Conservation (phyloP, 2,329 filamentous ascomycete species). For the Arthroderma uncinatum region DNA sequence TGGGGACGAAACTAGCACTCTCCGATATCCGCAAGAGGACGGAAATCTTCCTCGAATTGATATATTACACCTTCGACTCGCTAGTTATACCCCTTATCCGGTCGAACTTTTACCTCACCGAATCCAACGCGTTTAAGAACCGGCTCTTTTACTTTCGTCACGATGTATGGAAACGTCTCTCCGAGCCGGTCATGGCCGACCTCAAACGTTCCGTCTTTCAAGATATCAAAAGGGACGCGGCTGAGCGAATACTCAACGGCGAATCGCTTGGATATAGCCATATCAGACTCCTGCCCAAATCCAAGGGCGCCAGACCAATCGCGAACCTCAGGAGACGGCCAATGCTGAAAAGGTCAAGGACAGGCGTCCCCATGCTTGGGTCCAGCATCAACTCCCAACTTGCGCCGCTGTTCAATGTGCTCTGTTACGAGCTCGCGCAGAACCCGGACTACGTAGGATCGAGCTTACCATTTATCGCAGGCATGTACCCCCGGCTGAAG, state of each 20-base stretch:
- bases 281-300: conserved; percentile 73
- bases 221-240: conserved; percentile 52
- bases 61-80: conserved; percentile 91
- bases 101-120: conserved; percentile 87
- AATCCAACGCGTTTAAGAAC: conserved; percentile 69
- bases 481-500: conserved; percentile 65
- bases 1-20: conserved; percentile 48
- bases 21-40: conserved; percentile 64
- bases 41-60: conserved; percentile 70
- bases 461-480: conserved; percentile 67
- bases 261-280: conserved; percentile 64
- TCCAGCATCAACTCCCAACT: conserved; percentile 60
- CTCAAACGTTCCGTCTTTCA: conserved; percentile 68
- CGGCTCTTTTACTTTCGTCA: conserved; percentile 88
- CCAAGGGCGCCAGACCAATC: conserved; percentile 64
- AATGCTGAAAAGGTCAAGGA: conserved; percentile 35
- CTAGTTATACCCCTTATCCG: conserved; percentile 76
- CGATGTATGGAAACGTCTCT: conserved; percentile 72
- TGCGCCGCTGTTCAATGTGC: conserved; percentile 60
- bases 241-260: conserved; percentile 47
- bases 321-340: conserved; percentile 65
- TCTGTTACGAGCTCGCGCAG: conserved; percentile 61
- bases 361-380: conserved; percentile 47
- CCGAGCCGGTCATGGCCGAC: conserved; percentile 57
- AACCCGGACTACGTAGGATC: conserved; percentile 58